phyloP scores from a whole-genome alignment of 371 early-diverging fungal genomes.

The Mucor circinelloides region DNA sequence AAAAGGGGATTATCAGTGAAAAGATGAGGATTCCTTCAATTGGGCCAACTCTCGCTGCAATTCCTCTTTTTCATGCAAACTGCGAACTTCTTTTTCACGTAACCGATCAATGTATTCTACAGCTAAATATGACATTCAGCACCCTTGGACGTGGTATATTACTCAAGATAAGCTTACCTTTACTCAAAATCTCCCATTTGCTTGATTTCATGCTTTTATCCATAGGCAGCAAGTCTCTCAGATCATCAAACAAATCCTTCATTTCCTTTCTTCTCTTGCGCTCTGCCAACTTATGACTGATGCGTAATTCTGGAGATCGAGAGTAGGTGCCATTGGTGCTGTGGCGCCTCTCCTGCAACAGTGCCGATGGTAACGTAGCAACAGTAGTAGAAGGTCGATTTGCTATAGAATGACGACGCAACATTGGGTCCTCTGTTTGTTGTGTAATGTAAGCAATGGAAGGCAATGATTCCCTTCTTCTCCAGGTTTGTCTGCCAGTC shows the following conservation, averaged over 20 bases:
- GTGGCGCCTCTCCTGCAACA: slow-evolving; percentile 16
- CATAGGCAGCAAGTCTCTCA: slow-evolving; percentile 66
- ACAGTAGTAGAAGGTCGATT: background rate
- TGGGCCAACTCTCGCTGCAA: slow-evolving; percentile 30
- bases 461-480: slow-evolving; percentile 29
- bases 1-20: slow-evolving; percentile 5
- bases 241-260: slow-evolving; percentile 81
- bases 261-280: slow-evolving; percentile 76
- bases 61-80: slow-evolving; percentile 36
- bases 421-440: background rate
- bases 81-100: slow-evolving; percentile 28
- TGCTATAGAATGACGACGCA: slow-evolving; percentile 19
- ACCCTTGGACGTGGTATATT: too few relatives aligned
- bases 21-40: slow-evolving; percentile 14
- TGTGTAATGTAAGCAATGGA: slow-evolving; percentile 27
- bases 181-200: slow-evolving; percentile 81
- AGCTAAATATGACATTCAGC: slow-evolving; percentile 4
- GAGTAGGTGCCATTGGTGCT: slow-evolving; percentile 50
- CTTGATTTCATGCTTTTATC: slow-evolving; percentile 69
- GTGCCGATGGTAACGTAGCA: slow-evolving; percentile 1
- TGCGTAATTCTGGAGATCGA: slow-evolving; percentile 60
- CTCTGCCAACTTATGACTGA: slow-evolving; percentile 78
- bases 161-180: slow-evolving; percentile 60
- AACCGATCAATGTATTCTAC: slow-evolving; percentile 32
- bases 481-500: slow-evolving; percentile 14